These are phyloP conservation scores for Arbutus unedo DNA, from an alignment of 148 eudicot genomes.

Conservation along the genomic window DNA sequence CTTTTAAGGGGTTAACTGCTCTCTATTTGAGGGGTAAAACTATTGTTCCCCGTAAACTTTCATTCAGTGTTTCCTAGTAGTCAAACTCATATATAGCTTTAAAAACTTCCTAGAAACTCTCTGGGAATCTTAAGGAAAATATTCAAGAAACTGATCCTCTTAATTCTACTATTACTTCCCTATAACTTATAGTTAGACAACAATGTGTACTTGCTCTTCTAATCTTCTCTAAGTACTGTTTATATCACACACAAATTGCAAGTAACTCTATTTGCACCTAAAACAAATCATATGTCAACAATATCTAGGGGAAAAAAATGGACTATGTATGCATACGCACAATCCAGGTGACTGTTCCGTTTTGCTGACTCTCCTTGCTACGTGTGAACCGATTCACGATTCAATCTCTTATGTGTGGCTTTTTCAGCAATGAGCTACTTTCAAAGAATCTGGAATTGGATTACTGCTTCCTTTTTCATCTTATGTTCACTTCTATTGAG, in stretches of 20 bases:
- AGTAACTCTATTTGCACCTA: background rate
- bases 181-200: background rate
- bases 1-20: background rate
- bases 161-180: background rate
- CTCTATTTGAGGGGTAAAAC: background rate
- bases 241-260: background rate
- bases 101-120: background rate
- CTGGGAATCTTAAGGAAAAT: background rate
- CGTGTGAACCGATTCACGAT: background rate
- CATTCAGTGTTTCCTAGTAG: no score
- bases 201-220: background rate
- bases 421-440: background rate
- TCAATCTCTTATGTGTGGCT: background rate
- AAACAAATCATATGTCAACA: background rate
- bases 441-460: background rate
- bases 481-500: background rate
- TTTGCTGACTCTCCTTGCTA: background rate
- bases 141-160: background rate
- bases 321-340: background rate
- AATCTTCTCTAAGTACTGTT: background rate
- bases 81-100: no score
- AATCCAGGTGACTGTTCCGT: background rate
- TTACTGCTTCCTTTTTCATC: background rate
- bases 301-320: background rate
- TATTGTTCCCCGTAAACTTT: no score